Conservation (phyloP, 805 yeast species). For the Candida nemodendra region DNA sequence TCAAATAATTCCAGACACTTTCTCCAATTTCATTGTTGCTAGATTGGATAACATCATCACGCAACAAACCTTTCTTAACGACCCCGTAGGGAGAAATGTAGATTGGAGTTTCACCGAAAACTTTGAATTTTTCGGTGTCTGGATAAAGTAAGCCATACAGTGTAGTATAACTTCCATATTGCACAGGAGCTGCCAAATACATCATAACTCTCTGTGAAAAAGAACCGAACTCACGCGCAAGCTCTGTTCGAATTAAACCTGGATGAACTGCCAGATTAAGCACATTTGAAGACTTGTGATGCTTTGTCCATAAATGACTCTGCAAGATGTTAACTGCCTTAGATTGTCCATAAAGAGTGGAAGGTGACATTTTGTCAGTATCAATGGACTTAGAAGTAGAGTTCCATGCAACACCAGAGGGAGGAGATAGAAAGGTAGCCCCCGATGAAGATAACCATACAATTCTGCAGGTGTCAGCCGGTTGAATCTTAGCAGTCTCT, state of each 20-base stretch:
- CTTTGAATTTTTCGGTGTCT: not conserved
- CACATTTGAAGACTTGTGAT: slow-evolving; percentile 9
- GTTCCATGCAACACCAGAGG: slow-evolving; percentile 13
- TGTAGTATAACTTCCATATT: not conserved
- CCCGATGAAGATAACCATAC: slow-evolving; percentile 46
- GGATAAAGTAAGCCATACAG: slow-evolving; percentile 1
- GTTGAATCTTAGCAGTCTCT: slow-evolving; percentile 28
- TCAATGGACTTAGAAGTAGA: slow-evolving; percentile 6
- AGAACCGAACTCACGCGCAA: not conserved
- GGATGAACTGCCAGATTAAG: slow-evolving; percentile 10
- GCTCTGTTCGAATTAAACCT: not conserved
- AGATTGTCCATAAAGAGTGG: slow-evolving; percentile 1
- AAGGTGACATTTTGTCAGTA: not conserved
- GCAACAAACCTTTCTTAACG: not conserved
- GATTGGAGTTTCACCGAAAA: not conserved
- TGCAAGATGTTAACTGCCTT: slow-evolving; percentile 6
- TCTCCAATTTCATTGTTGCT: not conserved
- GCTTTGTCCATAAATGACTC: slow-evolving; percentile 6
- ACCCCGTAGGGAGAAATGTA: not conserved
- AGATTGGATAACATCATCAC: slow-evolving; percentile 1
- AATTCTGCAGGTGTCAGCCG: slow-evolving; percentile 35
- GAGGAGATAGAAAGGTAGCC: slow-evolving; percentile 27
- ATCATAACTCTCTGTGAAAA: no score
- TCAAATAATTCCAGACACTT: slow-evolving; percentile 1
- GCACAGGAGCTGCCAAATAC: no score